Conservation (phyloP, 768 basidiomycete species). For the Leccinum subgranulosum region DNA sequence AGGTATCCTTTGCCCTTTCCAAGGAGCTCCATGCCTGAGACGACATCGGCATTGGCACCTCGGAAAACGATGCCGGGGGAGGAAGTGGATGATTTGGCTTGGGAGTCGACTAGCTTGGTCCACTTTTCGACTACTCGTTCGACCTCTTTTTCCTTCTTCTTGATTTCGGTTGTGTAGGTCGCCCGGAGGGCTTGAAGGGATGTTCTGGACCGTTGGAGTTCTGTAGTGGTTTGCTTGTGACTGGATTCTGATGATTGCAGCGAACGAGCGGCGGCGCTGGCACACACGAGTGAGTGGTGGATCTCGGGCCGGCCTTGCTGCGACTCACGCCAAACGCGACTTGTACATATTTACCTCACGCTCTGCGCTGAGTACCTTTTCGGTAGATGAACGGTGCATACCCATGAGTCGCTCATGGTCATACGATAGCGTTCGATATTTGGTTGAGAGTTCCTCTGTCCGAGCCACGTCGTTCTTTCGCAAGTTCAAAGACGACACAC, state of each 20-base stretch:
- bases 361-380: slow-evolving; percentile 68
- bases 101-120: slow-evolving; percentile 66
- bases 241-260: slow-evolving; percentile 58
- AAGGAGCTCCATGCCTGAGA: slow-evolving; percentile 42
- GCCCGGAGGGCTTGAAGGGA: slow-evolving; percentile 66
- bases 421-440: slow-evolving; percentile 72
- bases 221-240: slow-evolving; percentile 67
- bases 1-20: slow-evolving; percentile 54
- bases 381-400: slow-evolving; percentile 58
- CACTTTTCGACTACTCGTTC: slow-evolving; percentile 75
- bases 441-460: slow-evolving; percentile 74
- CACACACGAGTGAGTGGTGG: slow-evolving; percentile 5
- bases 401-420: slow-evolving; percentile 73
- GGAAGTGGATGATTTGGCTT: slow-evolving; percentile 51
- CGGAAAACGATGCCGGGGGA: slow-evolving; percentile 50
- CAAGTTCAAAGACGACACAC: slow-evolving; percentile 11
- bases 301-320: neutral
- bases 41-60: slow-evolving; percentile 49
- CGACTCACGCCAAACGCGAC: slow-evolving; percentile 64
- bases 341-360: slow-evolving; percentile 74
- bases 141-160: slow-evolving; percentile 77
- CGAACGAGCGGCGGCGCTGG: slow-evolving; percentile 50
- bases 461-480: slow-evolving; percentile 68
- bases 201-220: slow-evolving; percentile 71
- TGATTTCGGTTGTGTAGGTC: slow-evolving; percentile 67